Evolutionary conservation across 177 flowering plant species (phyloP), one percentile per base, ranked within the genome.

Genomic region (Vitis hybrid): DNA sequence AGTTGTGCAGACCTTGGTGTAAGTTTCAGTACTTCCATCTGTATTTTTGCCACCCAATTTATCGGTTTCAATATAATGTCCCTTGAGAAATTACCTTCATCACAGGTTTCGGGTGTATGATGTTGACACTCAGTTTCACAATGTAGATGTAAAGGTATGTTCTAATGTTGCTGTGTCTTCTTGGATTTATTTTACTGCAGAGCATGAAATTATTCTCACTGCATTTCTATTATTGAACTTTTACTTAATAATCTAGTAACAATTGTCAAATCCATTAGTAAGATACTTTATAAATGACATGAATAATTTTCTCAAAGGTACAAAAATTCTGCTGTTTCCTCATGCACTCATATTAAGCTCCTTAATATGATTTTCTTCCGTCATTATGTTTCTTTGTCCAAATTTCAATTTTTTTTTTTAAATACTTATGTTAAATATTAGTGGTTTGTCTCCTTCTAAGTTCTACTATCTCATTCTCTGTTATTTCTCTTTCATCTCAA

Each of bases 101-200:
- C 59, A 64, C 94, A 95, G 98, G 87, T 91, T 93, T 67, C 87
- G 78, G 74, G 74, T 91, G 48, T 95, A 85, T 84, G 96, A 95
- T 76, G 85, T 91, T 75, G 97, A 93, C 79, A 86, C 90, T 62
- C 88, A 84, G 68, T 90, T 81, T 78, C 96, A 91, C 64, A 83
- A 84, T 77, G 69, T 81, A 13, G 92, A 87, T 23, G 89, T 82
- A 17, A 87, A 93, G 99, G 99, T 95, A 87, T 23, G 19, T n/a
- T 62, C 45, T 56, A 64, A 55, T 55, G 13, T 14, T 78, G 61
- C 18, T 13, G 1, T 62, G 9, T 48, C 34, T 13, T 21, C 13
- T 55, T 66, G 45, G 45, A 39, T 18, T 12, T 2, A 39, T 50
- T 51, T 11, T 51, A 12, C 11, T 56, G 23, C 51, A 9, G 48